Base-by-base conservation (phyloP, 805 yeast species). In the Teunomyces aglyptinius region DNA sequence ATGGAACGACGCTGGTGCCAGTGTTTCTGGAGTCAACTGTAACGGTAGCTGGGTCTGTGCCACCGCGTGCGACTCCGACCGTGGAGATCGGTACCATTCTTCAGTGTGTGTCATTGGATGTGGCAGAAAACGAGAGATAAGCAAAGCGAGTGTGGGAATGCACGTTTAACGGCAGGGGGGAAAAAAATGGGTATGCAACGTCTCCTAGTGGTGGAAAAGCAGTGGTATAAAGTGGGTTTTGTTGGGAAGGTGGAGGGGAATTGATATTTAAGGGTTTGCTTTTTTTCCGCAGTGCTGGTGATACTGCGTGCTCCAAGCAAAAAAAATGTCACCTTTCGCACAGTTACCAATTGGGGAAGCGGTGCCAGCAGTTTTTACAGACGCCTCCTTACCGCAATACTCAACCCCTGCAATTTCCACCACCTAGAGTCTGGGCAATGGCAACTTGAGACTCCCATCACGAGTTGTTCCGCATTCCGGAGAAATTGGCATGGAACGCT, bases 221-320 rank as follows among this genome's bases (percentile, higher is more conserved):
- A 22, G 13, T 13, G 28, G 26, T n/a, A n/a, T n/a, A n/a, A n/a
- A n/a, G 33, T 38, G 15, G 22, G 20, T 31, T 31, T 31, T 13
- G 33, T 31, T 31, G 33, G 33, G 42, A n/a, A 38, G 29, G 11
- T 26, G 42, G 33, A 38, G 42, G 33, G 42, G 32, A 20, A 13
- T 26, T 16, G 24, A 18, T 36, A 36, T 36, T 36, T 36, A 36
- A 36, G 39, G 39, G 39, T 22, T 22, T 22, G 18, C 24, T n/a
- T 36, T 36, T 35, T 36, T 36, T 36, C 19, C 22, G 10, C 28
- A 36, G 13, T 36, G 39, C 39, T 36, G 39, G 39, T 36, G 28
- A 36, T 22, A 36, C 20, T 24, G 26, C 26, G 26, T 24, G 27
- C 28, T 20, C 24, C 24, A 8, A 8, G 4, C 20, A 33, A 22